Percentiles rank a stretch among this genome's conserved stretches.
These are phyloP conservation scores for Amesomyces nigricolor DNA, from an alignment of 2,329 filamentous ascomycete genomes.

Conservation along the genomic window DNA sequence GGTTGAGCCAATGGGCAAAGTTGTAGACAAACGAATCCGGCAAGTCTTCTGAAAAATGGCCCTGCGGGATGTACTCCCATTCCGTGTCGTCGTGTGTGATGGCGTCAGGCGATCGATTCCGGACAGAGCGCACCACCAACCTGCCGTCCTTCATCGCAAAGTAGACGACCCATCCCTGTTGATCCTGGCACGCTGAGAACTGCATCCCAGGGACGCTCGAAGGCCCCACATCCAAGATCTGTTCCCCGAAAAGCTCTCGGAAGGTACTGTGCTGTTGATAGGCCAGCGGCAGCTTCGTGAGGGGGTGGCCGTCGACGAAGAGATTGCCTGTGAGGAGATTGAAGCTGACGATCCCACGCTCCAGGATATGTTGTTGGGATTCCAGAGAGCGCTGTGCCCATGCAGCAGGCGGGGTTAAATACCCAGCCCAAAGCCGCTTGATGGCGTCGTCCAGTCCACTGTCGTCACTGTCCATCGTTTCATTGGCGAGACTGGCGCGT, in stretches of 20 bases:
- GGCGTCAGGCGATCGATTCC: no score
- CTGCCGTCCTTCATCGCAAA: slow-evolving; percentile 29
- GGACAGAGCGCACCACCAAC: slow-evolving; percentile 27
- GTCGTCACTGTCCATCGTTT: slow-evolving; percentile 15
- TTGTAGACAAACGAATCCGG: slow-evolving; percentile 15
- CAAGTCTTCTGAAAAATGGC: slow-evolving; percentile 10
- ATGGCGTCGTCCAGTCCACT: slow-evolving; percentile 28
- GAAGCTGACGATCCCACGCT: slow-evolving; percentile 33
- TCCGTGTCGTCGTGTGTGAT: background rate
- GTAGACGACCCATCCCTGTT: slow-evolving; percentile 31
- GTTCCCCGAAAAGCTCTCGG: slow-evolving; percentile 38
- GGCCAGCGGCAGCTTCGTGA: slow-evolving; percentile 40
- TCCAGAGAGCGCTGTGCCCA: slow-evolving; percentile 22
- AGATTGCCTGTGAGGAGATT: slow-evolving; percentile 48
- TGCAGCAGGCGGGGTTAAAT: slow-evolving; percentile 20
- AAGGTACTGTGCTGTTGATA: slow-evolving; percentile 41
- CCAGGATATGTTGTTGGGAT: slow-evolving; percentile 7
- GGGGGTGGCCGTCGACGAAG: slow-evolving; percentile 45
- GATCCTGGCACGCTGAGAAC: slow-evolving; percentile 34
- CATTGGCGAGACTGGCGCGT: slow-evolving; percentile 14
- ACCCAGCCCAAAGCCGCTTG: slow-evolving; percentile 27
- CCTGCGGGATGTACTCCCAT: slow-evolving; percentile 31
- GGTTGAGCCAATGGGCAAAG: slow-evolving; percentile 19
- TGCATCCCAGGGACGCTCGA: slow-evolving; percentile 34
- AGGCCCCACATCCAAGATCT: slow-evolving; percentile 40